These are phyloP conservation scores for Colletotrichum sp. DNA, from an alignment of 2,329 filamentous ascomycete genomes.

Conservation along the genomic window DNA sequence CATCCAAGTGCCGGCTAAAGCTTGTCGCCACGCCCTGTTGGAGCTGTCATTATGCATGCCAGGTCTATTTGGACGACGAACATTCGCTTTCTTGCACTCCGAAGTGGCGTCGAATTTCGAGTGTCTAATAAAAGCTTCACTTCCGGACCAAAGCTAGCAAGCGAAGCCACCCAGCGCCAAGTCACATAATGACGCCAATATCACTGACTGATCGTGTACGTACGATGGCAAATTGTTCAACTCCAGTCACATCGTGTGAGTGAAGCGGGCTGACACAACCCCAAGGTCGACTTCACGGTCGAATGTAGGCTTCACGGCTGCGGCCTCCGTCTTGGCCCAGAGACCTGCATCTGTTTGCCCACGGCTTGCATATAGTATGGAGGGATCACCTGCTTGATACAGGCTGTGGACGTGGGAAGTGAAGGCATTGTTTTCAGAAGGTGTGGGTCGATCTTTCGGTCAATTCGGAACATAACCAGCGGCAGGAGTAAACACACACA, in stretches of 20 bases:
- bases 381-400: background rate
- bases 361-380: background rate
- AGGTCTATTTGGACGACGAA: background rate
- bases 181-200: background rate
- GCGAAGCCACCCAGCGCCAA: background rate
- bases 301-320: background rate
- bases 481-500: background rate
- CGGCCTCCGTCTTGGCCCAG: background rate
- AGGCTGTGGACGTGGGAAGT: background rate
- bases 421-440: background rate
- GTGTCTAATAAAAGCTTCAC: background rate
- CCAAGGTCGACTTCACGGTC: background rate
- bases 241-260: background rate
- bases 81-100: background rate
- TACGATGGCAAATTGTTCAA: background rate
- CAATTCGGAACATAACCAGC: background rate
- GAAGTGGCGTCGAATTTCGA: background rate
- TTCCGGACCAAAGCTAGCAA: background rate
- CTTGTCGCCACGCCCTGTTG: background rate
- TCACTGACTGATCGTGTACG: background rate
- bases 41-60: background rate
- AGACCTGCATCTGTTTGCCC: background rate
- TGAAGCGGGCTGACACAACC: background rate
- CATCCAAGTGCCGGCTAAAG: slow-evolving; percentile 7
- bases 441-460: background rate